Evolutionary conservation across 2,329 filamentous ascomycete genomes (phyloP).

Genomic region (Nannizziopsis arthrosporioides): DNA sequence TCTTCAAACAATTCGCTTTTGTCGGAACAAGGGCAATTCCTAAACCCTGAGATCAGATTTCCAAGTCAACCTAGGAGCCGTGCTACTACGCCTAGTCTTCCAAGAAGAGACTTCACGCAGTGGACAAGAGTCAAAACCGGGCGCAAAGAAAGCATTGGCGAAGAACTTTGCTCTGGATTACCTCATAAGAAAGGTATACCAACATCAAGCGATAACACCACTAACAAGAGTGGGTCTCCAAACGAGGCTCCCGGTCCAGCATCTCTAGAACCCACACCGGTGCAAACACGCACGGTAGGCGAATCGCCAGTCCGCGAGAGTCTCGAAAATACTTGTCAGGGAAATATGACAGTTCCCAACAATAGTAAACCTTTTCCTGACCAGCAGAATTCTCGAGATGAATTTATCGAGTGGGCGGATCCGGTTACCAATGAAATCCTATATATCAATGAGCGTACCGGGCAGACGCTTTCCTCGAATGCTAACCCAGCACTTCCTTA

Average conservation of each 20-base stretch:
- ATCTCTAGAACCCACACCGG: neutral
- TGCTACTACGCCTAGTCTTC: neutral
- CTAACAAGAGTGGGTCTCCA: neutral
- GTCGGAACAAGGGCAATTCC: conserved; percentile 19
- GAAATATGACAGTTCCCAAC: neutral
- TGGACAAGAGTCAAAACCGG: conserved; percentile 36
- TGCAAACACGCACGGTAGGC: neutral
- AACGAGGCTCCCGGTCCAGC: neutral
- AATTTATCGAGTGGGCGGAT: conserved; percentile 46
- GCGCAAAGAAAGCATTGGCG: conserved; percentile 15
- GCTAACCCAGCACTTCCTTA: conserved; percentile 14
- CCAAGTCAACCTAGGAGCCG: conserved; percentile 20
- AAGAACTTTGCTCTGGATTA: conserved; percentile 17
- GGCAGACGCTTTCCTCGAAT: conserved; percentile 21
- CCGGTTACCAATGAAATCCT: conserved; percentile 40
- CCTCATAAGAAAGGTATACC: conserved; percentile 10
- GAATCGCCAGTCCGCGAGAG: neutral
- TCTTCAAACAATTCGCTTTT: neutral
- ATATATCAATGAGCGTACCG: conserved; percentile 26
- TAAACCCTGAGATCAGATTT: conserved; percentile 22
- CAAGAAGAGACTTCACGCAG: conserved; percentile 20
- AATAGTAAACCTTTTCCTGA: neutral
- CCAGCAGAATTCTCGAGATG: conserved; percentile 15
- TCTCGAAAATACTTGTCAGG: neutral
- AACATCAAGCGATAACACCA: neutral